phyloP scores from a whole-genome alignment of 805 yeast genomes.

The Brettanomyces bruxellensis region DNA sequence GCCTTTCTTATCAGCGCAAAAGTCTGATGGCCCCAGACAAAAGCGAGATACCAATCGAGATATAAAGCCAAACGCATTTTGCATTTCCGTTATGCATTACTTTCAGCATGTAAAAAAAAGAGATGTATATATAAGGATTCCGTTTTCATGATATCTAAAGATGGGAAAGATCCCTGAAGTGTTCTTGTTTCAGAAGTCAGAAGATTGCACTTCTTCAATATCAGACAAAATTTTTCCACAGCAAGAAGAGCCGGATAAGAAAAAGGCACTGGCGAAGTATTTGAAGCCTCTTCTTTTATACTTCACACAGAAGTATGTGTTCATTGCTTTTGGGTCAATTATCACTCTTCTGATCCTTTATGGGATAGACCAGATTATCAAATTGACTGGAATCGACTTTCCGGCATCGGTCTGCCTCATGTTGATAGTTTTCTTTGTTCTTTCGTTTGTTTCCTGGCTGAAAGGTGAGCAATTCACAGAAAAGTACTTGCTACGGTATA shows the following conservation, averaged over 20 bases:
- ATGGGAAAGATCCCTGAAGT: too few relatives aligned
- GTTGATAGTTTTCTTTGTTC: conserved; percentile 44
- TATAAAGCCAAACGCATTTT: too few relatives aligned
- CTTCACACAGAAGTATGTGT: conserved; percentile 33
- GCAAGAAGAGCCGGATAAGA: background rate
- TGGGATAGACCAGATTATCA: conserved; percentile 41
- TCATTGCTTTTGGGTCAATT: conserved; percentile 41
- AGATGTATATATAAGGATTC: too few relatives aligned
- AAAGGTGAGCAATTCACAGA: conserved; percentile 28
- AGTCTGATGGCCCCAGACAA: too few relatives aligned
- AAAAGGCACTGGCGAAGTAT: background rate
- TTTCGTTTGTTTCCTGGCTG: conserved; percentile 30
- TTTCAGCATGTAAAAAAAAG: too few relatives aligned
- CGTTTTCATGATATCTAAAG: too few relatives aligned
- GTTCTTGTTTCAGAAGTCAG: too few relatives aligned
- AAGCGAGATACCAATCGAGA: too few relatives aligned
- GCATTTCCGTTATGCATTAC: too few relatives aligned
- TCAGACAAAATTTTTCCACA: too few relatives aligned
- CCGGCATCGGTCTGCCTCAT: conserved; percentile 68
- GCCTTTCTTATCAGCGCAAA: too few relatives aligned
- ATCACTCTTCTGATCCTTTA: conserved; percentile 38
- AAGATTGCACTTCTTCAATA: too few relatives aligned
- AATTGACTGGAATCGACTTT: conserved; percentile 40
- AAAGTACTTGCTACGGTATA: conserved; percentile 16
- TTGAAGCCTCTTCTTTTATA: conserved; percentile 7